These are phyloP conservation scores for Penicillium frequentans DNA, from an alignment of 2,329 filamentous ascomycete species.

Conservation along the genomic window DNA sequence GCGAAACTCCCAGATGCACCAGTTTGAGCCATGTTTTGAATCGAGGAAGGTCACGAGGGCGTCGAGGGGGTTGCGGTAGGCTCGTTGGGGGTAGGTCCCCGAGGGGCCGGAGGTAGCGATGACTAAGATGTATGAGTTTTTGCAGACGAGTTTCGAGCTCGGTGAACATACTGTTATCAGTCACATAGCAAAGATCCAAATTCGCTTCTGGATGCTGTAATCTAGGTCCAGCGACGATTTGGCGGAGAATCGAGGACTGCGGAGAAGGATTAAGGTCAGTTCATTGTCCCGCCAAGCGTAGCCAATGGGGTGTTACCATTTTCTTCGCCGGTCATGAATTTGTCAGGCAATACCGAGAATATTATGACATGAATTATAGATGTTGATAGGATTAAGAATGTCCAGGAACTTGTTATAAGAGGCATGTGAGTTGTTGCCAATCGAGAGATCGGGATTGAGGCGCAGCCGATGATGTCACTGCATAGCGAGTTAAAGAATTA, in stretches of 20 bases:
- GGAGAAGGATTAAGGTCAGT: background rate
- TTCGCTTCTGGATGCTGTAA: slow-evolving; percentile 81
- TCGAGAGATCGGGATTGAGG: slow-evolving; percentile 2
- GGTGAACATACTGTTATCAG: slow-evolving; percentile 60
- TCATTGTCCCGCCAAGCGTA: background rate
- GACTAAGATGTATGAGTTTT: slow-evolving; percentile 39
- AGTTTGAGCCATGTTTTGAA: slow-evolving; percentile 75
- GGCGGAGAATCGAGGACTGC: slow-evolving; percentile 74
- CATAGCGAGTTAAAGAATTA: background rate
- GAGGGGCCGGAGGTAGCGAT: slow-evolving; percentile 81
- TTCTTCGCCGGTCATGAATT: slow-evolving; percentile 5
- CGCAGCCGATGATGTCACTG: slow-evolving; percentile 20
- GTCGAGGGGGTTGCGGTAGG: slow-evolving; percentile 91
- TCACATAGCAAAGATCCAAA: slow-evolving; percentile 94
- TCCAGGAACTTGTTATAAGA: background rate
- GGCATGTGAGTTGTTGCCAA: background rate
- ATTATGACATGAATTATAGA: background rate
- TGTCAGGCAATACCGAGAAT: background rate
- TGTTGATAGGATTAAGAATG: background rate
- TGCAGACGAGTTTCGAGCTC: background rate
- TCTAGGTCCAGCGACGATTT: slow-evolving; percentile 87
- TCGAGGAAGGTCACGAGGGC: slow-evolving; percentile 86
- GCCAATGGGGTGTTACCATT: background rate
- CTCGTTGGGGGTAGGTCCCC: slow-evolving; percentile 83
- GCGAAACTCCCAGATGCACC: slow-evolving; percentile 97